Conservation (phyloP, 345 rosid genomes). For the Pistacia vera region DNA sequence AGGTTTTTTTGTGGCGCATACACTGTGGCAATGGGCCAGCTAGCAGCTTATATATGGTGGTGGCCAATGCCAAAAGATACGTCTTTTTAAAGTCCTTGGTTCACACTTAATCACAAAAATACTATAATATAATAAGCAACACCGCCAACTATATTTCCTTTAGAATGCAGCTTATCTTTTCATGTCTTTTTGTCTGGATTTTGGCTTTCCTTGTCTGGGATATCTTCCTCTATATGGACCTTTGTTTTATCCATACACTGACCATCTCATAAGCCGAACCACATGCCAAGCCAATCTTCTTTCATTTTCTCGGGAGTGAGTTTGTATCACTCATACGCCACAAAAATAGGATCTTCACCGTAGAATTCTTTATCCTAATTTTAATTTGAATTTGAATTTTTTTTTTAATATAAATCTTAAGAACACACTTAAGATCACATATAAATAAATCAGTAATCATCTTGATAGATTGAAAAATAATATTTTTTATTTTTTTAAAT, state of each 20-base stretch:
- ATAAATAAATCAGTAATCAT: too few relatives aligned
- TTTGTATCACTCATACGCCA: not conserved
- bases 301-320: not conserved
- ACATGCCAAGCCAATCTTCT: not conserved
- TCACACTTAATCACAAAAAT: not conserved
- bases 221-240: not conserved
- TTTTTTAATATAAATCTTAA: too few relatives aligned
- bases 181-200: not conserved
- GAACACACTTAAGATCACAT: too few relatives aligned
- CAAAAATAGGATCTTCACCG: too few relatives aligned
- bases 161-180: not conserved
- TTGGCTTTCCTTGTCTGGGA: not conserved
- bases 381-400: too few relatives aligned
- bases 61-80: not conserved
- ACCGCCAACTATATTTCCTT: not conserved
- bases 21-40: not conserved
- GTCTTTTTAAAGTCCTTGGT: not conserved
- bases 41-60: not conserved
- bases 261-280: not conserved
- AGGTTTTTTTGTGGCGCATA: not conserved
- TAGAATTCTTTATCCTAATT: too few relatives aligned
- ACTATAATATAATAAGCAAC: not conserved
- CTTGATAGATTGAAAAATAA: too few relatives aligned
- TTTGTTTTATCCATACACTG: not conserved
- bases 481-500: too few relatives aligned